Evolutionary conservation across 140 eudicot genomes (phyloP), one percentile per base, ranked within the genome.

Genomic region (Senecio squalidus): DNA sequence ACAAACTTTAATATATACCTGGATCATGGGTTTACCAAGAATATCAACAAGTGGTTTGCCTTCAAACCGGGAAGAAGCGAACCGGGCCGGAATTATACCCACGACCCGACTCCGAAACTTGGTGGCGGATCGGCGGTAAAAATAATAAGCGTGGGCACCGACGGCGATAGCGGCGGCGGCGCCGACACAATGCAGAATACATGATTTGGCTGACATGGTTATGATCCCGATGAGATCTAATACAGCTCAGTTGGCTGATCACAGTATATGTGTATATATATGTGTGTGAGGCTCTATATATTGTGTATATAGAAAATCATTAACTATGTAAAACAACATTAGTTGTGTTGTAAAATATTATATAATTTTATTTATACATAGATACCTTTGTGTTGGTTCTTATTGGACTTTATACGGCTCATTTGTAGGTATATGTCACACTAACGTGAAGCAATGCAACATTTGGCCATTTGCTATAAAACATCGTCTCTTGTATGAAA

Each of bases 1-100:
- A 0, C 22, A 43, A 44, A 44, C 9, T 16, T 14, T 77, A 28
- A 0, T 1, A n/a, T n/a, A 0, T 11, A 60, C 95, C 89, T 89
- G 97, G 78, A 90, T 90, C 97, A 90, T 90, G 57, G 95, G 95
- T 77, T 90, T 90, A 55, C 95, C 95, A 40, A 83, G 97, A 66
- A 90, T 90, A 16, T 85, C 69, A 40, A 85, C 85, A 20, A 90
- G 94, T 26, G 97, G 94, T 62, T 90, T 90, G 62, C 97, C 95
- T 11, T 74, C 75, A 39, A 89, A 89, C 1, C 97, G 94, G 25
- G 94, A 72, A 38, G 95, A 90, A 62, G 94, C 94, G 41, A 69
- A 85, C 3, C 97, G 82, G 56, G 95, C 97, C n/a, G 97, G 97
- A 49, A 90, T 90, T 27, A 90, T 85, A 4, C 97, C 95, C 30